Percentiles rank a stretch among this genome's conserved stretches.
phyloP scores from a whole-genome alignment of 2,329 filamentous ascomycete genomes.

The Aspergillus uvarum region DNA sequence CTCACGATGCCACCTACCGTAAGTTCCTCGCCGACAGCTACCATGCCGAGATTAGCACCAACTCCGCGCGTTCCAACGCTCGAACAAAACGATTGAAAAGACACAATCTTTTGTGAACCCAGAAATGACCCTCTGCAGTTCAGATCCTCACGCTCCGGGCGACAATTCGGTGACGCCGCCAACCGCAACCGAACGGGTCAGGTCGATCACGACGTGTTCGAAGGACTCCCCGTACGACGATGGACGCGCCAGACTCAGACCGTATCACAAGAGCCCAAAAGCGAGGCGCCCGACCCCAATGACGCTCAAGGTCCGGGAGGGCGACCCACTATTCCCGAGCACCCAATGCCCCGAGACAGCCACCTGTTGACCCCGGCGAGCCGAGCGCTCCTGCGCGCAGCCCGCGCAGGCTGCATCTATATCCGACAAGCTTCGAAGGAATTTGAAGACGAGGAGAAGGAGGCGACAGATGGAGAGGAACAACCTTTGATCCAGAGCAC shows the following conservation, averaged over 20 bases:
- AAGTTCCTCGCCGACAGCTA: constrained; percentile 22
- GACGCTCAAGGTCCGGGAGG: constrained; percentile 27
- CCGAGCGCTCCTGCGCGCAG: constrained; percentile 77
- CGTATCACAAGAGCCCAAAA: constrained; percentile 64
- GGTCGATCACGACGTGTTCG: constrained; percentile 64
- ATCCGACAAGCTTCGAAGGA: constrained; percentile 62
- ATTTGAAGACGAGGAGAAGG: constrained; percentile 38
- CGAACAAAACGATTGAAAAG: not conserved
- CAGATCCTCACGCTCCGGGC: constrained; percentile 57
- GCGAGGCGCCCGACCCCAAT: constrained; percentile 54
- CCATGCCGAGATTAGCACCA: not conserved
- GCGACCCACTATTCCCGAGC: constrained; percentile 59
- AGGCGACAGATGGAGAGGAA: constrained; percentile 36
- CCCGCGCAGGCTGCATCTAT: constrained; percentile 72
- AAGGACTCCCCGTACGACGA: constrained; percentile 84
- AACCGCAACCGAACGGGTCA: constrained; percentile 47
- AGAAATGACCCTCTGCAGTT: constrained; percentile 45
- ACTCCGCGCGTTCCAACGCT: not conserved
- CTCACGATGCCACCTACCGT: constrained; percentile 38
- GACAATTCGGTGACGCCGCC: constrained; percentile 52
- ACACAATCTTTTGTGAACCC: not conserved
- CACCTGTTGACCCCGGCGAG: constrained; percentile 74
- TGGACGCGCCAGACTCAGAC: constrained; percentile 74
- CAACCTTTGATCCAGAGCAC: constrained; percentile 25
- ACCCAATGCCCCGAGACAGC: constrained; percentile 85